Base-by-base conservation (phyloP, 2,329 filamentous ascomycete genomes). In the Fusarium oligoseptatum region DNA sequence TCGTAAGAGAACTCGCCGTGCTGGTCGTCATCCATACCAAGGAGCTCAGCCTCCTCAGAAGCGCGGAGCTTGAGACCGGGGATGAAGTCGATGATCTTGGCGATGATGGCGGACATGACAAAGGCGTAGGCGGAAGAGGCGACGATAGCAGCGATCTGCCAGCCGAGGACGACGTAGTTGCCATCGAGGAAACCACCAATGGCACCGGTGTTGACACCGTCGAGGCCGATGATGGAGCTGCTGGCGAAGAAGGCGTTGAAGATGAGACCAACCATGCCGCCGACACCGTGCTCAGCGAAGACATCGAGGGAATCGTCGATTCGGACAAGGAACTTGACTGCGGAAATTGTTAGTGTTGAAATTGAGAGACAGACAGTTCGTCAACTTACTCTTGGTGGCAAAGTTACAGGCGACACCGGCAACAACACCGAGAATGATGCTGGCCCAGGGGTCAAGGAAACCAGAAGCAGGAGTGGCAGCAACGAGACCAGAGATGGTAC, bases 1-100 rank as follows among this genome's bases (percentile, higher is more conserved):
- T 97, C 94, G 87, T 96, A 96, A 14, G 94, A 94, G 81, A 96
- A 97, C 84, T 97, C 94, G 83, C 94, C 94, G 77, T 96, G 93
- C 85, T 97, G 94, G 84, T 96, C 94, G 81, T 96, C 94, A 80
- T 97, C 94, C 93, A 96, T 95, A 76, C 94, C 94, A 66, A 96
- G 90, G 14, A 96, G 90, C 84, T 97, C 94, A 27, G 94, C 94
- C 83, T 95, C 92, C 80, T 95, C 93, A 29, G 90, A 92, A 10
- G 94, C 93, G 67, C 94, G 93, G 55, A 97, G 92, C 82, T 95
- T 90, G 22, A 97, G 89, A 56, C 94, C 94, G 29, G 94, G 94
- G 24, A 95, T 87, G 73, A 91, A 82, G 85, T 97, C 92, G 84
- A 97, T 93, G 79, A 85, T 81, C 84, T 92, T 94, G 71, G 94